These are phyloP conservation scores for Elongisporangium prolatum DNA, from an alignment of 352 stramenopile genomes.

Conservation along the genomic window DNA sequence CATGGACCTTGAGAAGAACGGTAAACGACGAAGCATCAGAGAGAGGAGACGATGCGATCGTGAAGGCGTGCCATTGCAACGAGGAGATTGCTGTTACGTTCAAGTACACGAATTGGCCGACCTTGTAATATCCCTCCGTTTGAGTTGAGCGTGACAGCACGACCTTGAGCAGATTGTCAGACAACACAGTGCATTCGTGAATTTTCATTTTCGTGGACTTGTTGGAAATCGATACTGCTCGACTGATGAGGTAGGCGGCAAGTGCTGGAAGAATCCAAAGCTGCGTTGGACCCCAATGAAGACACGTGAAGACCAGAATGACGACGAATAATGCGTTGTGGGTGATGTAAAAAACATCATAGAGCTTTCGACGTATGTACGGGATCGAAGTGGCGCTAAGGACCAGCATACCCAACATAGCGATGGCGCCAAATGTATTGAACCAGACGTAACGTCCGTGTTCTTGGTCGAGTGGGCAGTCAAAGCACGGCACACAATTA, in stretches of 20 bases:
- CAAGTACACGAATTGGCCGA: conserved; percentile 17
- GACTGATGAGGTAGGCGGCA: conserved; percentile 13
- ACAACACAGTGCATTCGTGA: conserved; percentile 3
- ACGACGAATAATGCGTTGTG: conserved; percentile 16
- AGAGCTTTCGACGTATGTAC: conserved; percentile 14
- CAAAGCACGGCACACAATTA: conserved; percentile 14
- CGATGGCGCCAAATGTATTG: conserved; percentile 9
- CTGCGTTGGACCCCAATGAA: conserved; percentile 15
- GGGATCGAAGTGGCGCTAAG: conserved; percentile 16
- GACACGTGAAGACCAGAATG: conserved; percentile 9
- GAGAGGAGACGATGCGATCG: conserved; percentile 16
- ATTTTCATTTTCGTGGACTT: conserved; percentile 3
- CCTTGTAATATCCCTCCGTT: conserved; percentile 2
- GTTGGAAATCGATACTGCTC: conserved; percentile 4
- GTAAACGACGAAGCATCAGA: conserved; percentile 7
- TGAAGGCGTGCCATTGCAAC: conserved; percentile 23
- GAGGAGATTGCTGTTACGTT: conserved; percentile 12
- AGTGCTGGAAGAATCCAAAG: conserved; percentile 12
- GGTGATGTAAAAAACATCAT: conserved; percentile 12
- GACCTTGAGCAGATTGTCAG: conserved; percentile 11
- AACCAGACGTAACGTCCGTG: conserved; percentile 14
- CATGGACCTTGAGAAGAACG: conserved; percentile 14
- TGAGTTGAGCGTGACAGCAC: conserved; percentile 1
- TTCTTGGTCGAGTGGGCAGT: conserved; percentile 11
- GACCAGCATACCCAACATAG: conserved; percentile 8